A percentile compares a stretch with the other conserved stretches of the same genome.
These are phyloP conservation scores for Stephania yunnanensis DNA, from an alignment of 164 flowering plant genomes.

Conservation along the genomic window DNA sequence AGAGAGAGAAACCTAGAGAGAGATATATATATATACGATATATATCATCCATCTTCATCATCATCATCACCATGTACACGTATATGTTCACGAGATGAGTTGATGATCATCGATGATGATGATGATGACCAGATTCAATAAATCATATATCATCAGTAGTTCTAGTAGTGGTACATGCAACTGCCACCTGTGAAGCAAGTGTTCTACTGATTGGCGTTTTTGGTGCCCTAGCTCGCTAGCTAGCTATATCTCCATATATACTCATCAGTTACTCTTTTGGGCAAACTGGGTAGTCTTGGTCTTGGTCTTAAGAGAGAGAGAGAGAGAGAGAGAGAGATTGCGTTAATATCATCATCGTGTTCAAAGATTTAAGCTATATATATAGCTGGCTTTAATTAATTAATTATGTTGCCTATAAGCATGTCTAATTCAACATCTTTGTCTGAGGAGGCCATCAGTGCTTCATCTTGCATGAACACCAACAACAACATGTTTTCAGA, in stretches of 20 bases:
- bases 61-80: too few species aligned
- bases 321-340: constrained; percentile 1
- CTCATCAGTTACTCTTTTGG: background rate
- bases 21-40: too few species aligned
- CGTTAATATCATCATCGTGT: too few species aligned
- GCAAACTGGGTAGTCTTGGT: background rate
- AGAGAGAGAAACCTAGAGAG: constrained; percentile 30
- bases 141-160: too few species aligned
- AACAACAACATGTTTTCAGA: constrained; percentile 28
- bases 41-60: constrained; percentile 19
- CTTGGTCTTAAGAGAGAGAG: constrained; percentile 1
- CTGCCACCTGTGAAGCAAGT: constrained; percentile 4
- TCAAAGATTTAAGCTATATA: constrained; percentile 1
- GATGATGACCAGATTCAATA: too few species aligned
- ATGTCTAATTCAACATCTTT: constrained; percentile 68
- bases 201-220: constrained; percentile 12
- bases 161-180: too few species aligned
- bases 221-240: background rate
- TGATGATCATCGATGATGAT: too few species aligned
- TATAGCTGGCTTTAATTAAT: constrained; percentile 12
- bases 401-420: constrained; percentile 37
- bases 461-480: constrained; percentile 44
- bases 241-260: background rate
- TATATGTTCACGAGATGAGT: too few species aligned
- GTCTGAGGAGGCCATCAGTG: constrained; percentile 58